Evolutionary conservation across 495 filamentous ascomycete species (phyloP).

Genomic region (Achaetomiella virescens): DNA sequence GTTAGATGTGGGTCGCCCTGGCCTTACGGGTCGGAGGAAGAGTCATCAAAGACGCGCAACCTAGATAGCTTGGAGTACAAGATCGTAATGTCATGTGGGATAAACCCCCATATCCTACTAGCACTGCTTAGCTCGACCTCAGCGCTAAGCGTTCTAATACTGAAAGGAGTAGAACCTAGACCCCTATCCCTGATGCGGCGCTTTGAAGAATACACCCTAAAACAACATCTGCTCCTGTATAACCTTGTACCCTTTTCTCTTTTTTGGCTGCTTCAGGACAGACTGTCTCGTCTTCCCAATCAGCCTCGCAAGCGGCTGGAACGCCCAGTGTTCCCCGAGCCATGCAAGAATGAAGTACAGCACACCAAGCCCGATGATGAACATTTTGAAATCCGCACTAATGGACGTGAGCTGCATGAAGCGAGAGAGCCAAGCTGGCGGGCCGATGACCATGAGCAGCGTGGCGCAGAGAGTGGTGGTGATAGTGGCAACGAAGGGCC

Average conservation of each 20-base stretch:
- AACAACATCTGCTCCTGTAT: slow-evolving; percentile 65
- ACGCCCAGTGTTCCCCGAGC: slow-evolving; percentile 61
- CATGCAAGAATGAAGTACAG: slow-evolving; percentile 61
- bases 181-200: no score
- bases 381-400: slow-evolving; percentile 61
- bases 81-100: no score
- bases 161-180: no score
- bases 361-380: slow-evolving; percentile 61
- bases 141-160: no score
- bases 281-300: slow-evolving; percentile 54
- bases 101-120: no score
- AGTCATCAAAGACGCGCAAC: no score
- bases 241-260: slow-evolving; percentile 81
- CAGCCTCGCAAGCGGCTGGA: slow-evolving; percentile 61
- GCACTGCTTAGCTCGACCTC: no score
- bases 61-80: no score
- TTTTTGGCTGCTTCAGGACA: slow-evolving; percentile 57
- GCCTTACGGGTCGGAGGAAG: no score
- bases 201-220: no score
- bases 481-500: slow-evolving; percentile 78
- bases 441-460: slow-evolving; percentile 69
- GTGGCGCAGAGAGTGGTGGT: slow-evolving; percentile 57
- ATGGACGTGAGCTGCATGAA: slow-evolving; percentile 84
- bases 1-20: no score
- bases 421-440: slow-evolving; percentile 57